Conservation (phyloP, 371 early-diverging fungal species). For the Mucor racemosus region DNA sequence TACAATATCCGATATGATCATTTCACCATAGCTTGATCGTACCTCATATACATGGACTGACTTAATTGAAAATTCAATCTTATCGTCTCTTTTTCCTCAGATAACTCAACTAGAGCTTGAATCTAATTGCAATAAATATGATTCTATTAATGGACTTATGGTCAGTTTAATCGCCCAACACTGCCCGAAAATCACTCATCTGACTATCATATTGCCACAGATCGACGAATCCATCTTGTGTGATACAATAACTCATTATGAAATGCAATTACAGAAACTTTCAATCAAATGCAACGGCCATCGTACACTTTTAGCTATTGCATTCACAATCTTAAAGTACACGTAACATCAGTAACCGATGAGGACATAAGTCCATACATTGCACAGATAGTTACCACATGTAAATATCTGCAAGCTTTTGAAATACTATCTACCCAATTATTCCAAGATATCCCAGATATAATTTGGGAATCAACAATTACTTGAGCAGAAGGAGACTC, state of each 20-base stretch:
- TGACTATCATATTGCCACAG: constrained; percentile 27
- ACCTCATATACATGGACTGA: constrained; percentile 34
- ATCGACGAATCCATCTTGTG: constrained; percentile 19
- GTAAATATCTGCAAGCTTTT: background rate
- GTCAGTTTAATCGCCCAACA: constrained; percentile 4
- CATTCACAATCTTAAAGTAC: constrained; percentile 18
- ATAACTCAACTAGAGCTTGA: constrained; percentile 18
- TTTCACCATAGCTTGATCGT: background rate
- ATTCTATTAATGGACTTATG: constrained; percentile 1
- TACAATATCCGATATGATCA: background rate
- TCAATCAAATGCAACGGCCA: constrained; percentile 21
- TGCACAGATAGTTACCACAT: background rate
- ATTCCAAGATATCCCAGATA: background rate
- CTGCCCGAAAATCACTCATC: constrained; percentile 21
- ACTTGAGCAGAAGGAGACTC: background rate
- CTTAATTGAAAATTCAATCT: constrained; percentile 27
- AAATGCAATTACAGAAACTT: constrained; percentile 19
- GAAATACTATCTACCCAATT: background rate
- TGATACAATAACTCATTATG: constrained; percentile 21
- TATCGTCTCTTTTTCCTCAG: background rate
- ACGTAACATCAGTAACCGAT: constrained; percentile 2
- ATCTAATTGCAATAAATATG: constrained; percentile 11
- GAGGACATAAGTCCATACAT: background rate
- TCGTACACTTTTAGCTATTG: constrained; percentile 16
- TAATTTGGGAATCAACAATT: background rate